Evolutionary conservation across 2,329 filamentous ascomycete genomes (phyloP), one percentile per base, ranked within the genome.

Genomic region (Ophiostoma piceae): DNA sequence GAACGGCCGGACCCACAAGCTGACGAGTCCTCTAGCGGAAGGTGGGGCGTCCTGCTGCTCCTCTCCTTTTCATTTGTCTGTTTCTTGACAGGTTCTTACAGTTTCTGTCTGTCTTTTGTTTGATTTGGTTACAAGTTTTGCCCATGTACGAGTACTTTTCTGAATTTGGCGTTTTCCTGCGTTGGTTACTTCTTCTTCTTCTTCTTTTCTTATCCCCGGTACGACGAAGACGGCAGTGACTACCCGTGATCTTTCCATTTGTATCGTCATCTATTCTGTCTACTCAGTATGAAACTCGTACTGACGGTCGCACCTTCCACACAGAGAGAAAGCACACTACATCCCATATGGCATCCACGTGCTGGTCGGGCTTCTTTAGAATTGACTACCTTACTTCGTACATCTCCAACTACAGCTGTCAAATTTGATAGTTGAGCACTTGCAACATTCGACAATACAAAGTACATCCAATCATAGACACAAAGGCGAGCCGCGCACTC

Each of bases 1-100:
- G 43, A 47, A 64, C 51, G n/a, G 26, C 60, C 51, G 65, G 69
- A 70, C 69, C 69, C 69, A 70, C 69, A 67, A 22, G 69, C 69
- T 70, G 66, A 70, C 69, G 69, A 70, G 69, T 64, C 69, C 69
- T 54, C 66, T 9, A 66, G 62, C 62, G 35, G 32, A n/a, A 39
- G 62, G 62, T 65, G 62, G 64, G 65, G 51, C 51, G n/a, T 11
- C 3, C 9, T 57, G 22, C 5, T 26, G n/a, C 22, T 29, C 51
- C 22, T 57, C 22, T 22, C 16, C 19, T 57, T 57, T 57, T 57
- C 51, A 65, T 47, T 43, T 43, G 19, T 47, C 39, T 37, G 43
- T 62, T 22, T 69, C 37, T 43, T 43, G 19, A 35, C 39, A 26
- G 43, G 43, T 22, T 69, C 37, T 66, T 54, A 32, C 22, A 57